Percentiles rank a stretch among this genome's conserved stretches.
phyloP scores from a whole-genome alignment of 345 rosid species.

The Physaria fendleri region DNA sequence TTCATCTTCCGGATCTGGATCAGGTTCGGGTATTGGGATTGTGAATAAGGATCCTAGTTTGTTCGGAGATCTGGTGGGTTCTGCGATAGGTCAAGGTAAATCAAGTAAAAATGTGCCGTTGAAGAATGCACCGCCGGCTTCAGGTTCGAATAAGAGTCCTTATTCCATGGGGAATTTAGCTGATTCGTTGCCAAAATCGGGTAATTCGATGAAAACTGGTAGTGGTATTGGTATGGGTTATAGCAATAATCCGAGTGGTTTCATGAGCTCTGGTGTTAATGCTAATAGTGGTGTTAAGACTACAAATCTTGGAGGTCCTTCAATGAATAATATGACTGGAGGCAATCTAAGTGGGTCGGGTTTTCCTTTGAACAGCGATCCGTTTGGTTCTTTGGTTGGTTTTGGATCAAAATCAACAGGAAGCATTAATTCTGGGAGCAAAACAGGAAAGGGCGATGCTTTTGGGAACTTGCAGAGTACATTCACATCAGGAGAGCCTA shows the following conservation, averaged over 20 bases:
- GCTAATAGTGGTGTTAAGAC: slow-evolving; percentile 24
- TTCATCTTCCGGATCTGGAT: slow-evolving; percentile 36
- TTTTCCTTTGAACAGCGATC: slow-evolving; percentile 49
- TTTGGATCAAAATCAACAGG: slow-evolving; percentile 54
- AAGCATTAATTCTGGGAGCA: slow-evolving; percentile 45
- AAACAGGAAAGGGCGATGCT: slow-evolving; percentile 33
- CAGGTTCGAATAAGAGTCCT: slow-evolving; percentile 31
- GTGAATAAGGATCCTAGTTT: slow-evolving; percentile 64
- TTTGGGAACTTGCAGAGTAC: slow-evolving; percentile 63
- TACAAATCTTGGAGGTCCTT: slow-evolving; percentile 59
- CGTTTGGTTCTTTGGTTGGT: slow-evolving; percentile 75
- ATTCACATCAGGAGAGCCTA: slow-evolving; percentile 26
- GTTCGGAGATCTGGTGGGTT: slow-evolving; percentile 83
- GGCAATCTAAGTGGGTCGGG: slow-evolving; percentile 37
- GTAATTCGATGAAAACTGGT: slow-evolving; percentile 35
- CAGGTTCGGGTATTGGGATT: slow-evolving; percentile 55
- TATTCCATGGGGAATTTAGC: slow-evolving; percentile 83
- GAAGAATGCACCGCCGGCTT: slow-evolving; percentile 45
- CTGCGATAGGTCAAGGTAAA: slow-evolving; percentile 71
- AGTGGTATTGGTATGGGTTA: slow-evolving; percentile 47
- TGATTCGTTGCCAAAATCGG: slow-evolving; percentile 65
- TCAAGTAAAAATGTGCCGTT: slow-evolving; percentile 55
- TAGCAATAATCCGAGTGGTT: slow-evolving; percentile 23
- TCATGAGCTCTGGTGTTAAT: slow-evolving; percentile 21
- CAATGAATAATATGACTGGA: slow-evolving; percentile 48